phyloP scores from a whole-genome alignment of 2,329 filamentous ascomycete species.

The Aspergillus uvarum region DNA sequence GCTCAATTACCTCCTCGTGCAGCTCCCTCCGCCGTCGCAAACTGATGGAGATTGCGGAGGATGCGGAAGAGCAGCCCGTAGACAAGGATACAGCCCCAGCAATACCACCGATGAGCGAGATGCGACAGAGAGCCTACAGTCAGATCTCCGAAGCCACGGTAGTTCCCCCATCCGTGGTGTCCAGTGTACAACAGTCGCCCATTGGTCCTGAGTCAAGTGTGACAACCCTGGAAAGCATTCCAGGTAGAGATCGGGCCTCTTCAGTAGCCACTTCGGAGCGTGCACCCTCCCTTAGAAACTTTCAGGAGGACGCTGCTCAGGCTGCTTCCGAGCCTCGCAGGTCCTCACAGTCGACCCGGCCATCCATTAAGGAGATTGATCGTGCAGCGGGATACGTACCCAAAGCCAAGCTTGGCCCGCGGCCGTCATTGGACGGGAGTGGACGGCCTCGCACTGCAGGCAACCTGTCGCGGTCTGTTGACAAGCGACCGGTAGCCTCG shows the following conservation, averaged over 20 bases:
- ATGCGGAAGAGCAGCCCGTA: constrained; percentile 74
- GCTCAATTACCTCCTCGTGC: constrained; percentile 79
- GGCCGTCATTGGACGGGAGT: constrained; percentile 67
- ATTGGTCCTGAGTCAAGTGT: constrained; percentile 19
- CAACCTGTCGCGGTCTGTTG: constrained; percentile 42
- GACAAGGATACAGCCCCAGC: constrained; percentile 51
- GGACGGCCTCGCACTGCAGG: constrained; percentile 62
- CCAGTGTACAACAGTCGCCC: constrained; percentile 16
- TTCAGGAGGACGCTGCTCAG: constrained; percentile 38
- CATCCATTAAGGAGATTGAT: constrained; percentile 47
- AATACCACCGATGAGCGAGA: constrained; percentile 20
- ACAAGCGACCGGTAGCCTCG: constrained; percentile 71
- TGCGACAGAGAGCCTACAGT: constrained; percentile 29
- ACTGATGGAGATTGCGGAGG: constrained; percentile 90
- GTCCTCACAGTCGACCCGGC: constrained; percentile 45
- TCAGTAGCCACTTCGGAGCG: constrained; percentile 23
- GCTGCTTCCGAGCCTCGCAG: constrained; percentile 37
- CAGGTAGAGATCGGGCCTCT: constrained; percentile 12
- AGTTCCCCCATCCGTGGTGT: constrained; percentile 27
- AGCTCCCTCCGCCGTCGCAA: constrained; percentile 75
- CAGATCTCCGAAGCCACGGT: constrained; percentile 37
- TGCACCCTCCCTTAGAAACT: constrained; percentile 18
- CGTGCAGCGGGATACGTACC: constrained; percentile 41
- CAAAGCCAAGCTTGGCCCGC: constrained; percentile 85
- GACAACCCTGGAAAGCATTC: constrained; percentile 11